Conservation (phyloP, 306 rosid species). For the Crataegus laevigata region DNA sequence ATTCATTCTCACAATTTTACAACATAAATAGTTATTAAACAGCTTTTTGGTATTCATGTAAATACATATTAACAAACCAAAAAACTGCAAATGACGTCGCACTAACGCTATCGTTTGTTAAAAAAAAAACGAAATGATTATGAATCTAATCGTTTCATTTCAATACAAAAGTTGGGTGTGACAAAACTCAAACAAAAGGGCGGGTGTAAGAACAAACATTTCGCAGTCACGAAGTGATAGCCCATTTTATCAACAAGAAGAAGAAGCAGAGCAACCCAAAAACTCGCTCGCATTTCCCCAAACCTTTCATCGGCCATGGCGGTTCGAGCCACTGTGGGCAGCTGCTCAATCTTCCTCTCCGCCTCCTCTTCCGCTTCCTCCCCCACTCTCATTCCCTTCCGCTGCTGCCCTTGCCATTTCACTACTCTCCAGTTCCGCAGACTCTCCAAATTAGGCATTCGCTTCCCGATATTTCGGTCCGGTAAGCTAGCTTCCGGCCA, state of each 20-base stretch:
- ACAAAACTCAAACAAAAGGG: not conserved
- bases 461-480: constrained; percentile 13
- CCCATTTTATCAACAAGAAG: not conserved
- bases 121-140: no score
- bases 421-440: constrained; percentile 23
- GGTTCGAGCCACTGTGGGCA: constrained; percentile 50
- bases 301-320: constrained; percentile 39
- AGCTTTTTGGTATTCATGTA: no score
- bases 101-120: no score
- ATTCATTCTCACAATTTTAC: no score
- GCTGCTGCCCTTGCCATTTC: constrained; percentile 29
- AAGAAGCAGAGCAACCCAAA: not conserved
- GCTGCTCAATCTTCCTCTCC: constrained; percentile 45
- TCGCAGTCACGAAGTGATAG: not conserved
- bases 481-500: constrained; percentile 11
- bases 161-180: not conserved
- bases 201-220: not conserved
- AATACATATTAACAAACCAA: no score
- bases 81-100: no score
- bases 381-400: constrained; percentile 46
- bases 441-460: constrained; percentile 10
- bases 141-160: no score
- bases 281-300: not conserved
- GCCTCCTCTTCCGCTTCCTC: constrained; percentile 40
- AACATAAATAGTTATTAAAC: no score